Evolutionary conservation across 306 rosid genomes (phyloP), one percentile per base, ranked within the genome.

Genomic region (Sindora glabra): DNA sequence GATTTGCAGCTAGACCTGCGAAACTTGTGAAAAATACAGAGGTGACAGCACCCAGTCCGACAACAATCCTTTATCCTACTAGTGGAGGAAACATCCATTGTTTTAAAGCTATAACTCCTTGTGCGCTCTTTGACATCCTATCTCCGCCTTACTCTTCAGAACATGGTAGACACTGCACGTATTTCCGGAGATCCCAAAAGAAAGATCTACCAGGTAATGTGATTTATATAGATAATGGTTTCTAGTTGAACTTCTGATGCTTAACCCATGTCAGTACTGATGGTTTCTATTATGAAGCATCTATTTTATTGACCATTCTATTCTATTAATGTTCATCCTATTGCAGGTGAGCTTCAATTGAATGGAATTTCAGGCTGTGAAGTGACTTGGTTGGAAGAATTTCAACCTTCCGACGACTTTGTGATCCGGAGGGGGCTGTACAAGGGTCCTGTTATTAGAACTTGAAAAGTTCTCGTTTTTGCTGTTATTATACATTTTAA

Each of bases 31-130:
- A 67, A 81, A 88, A 94, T 73, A 72, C 47, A 8, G 97, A 76
- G 55, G 78, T 89, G 99, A 75, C 83, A 2, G 95, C 97, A 1
- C 97, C 97, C 1, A 76, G 57, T 67, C 88, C 90, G 4, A 79
- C 97, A 13, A 89, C 99, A 22, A 51, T 84, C 66, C 94, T 94
- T 45, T 89, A 86, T 68, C 99, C 99, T 4, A 77, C 84, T 16
- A 81, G 74, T 42, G 99, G 99, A 47, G 99, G 99, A 72, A 89
- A 94, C 67, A 84, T 94, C 62, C 99, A 94, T 74, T 76, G 80
- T 73, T 94, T 94, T 68, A 74, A 73, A 77, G 99, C 99, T 15
- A 23, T 78, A 48, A 89, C 97, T 49, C 99, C 97, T 4, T 94
- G 99, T 26, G 99, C 99, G n/a, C 65, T 94, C 71, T 81, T 94